Percentiles rank a stretch among this genome's conserved stretches.
Conservation (phyloP, 306 rosid genomes). For the Trifolium pratense region DNA sequence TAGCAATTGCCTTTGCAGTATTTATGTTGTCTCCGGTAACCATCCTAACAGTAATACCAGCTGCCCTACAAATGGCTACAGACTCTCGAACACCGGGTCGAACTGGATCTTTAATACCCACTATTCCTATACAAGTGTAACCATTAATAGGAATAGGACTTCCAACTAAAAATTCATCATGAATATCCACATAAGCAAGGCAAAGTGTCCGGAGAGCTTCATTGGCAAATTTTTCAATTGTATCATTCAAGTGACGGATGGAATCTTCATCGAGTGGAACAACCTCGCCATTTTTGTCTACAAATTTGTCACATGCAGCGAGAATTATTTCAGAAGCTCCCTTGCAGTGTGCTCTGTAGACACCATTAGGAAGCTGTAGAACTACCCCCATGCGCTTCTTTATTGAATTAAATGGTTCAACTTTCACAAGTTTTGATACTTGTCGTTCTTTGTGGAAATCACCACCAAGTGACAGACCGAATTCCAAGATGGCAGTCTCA, state of each 20-base stretch:
- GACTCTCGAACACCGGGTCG: constrained; percentile 96
- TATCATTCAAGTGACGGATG: constrained; percentile 55
- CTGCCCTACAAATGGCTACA: constrained; percentile 90
- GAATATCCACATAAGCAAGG: constrained; percentile 81
- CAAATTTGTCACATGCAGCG: constrained; percentile 71
- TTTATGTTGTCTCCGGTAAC: constrained; percentile 96
- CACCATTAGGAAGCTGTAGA: constrained; percentile 71
- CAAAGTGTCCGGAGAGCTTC: constrained; percentile 96
- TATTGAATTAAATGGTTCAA: constrained; percentile 91
- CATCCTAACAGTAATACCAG: constrained; percentile 92
- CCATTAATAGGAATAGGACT: constrained; percentile 65
- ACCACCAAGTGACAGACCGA: constrained; percentile 79
- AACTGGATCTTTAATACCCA: constrained; percentile 98
- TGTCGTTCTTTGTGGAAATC: constrained; percentile 71
- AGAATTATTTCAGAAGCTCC: constrained; percentile 95
- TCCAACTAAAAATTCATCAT: constrained; percentile 55
- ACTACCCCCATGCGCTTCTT: constrained; percentile 90
- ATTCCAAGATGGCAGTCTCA: constrained; percentile 86
- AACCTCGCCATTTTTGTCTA: constrained; percentile 66
- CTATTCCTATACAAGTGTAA: constrained; percentile 88
- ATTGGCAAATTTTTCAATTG: constrained; percentile 76
- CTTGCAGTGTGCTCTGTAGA: constrained; percentile 82
- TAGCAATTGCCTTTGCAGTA: constrained; percentile 98
- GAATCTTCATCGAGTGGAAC: constrained; percentile 66
- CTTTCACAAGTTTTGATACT: constrained; percentile 63